phyloP scores from a whole-genome alignment of 306 rosid species.

The Rosa lucieae region DNA sequence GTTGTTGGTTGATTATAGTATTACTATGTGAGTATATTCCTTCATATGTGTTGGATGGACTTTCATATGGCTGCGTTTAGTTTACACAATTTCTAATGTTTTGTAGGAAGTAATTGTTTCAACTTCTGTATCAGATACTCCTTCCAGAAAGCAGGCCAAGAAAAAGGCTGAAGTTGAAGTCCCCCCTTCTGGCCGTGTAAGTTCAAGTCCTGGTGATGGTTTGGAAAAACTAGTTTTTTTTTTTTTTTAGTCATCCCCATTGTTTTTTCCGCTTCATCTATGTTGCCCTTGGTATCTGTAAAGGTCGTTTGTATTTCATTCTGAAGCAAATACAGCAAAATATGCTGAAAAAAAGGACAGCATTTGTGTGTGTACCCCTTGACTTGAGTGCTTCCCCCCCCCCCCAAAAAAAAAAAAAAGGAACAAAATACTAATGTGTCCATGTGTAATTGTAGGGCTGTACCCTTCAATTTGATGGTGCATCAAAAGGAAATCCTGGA shows the following conservation, averaged over 20 bases:
- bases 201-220: slow-evolving; percentile 30
- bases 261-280: background rate
- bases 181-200: slow-evolving; percentile 41
- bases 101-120: slow-evolving; percentile 34
- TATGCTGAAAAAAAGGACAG: background rate
- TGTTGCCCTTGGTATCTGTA: background rate
- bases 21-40: too few relatives aligned
- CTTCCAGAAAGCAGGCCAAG: slow-evolving; percentile 49
- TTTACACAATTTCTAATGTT: background rate
- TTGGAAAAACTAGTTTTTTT: background rate
- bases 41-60: background rate
- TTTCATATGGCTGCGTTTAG: slow-evolving; percentile 8
- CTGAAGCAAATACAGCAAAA: background rate
- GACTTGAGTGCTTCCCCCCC: background rate
- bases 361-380: background rate
- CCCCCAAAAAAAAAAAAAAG: too few relatives aligned
- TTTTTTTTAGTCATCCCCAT: background rate
- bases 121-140: slow-evolving; percentile 33
- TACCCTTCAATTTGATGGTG: slow-evolving; percentile 78
- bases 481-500: slow-evolving; percentile 93
- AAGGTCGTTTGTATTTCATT: background rate
- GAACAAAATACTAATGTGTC: background rate
- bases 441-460: slow-evolving; percentile 51
- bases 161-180: slow-evolving; percentile 31
- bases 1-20: too few relatives aligned